Percentiles rank a stretch among this genome's conserved stretches.
These are phyloP conservation scores for Moesziomyces sp. DNA, from an alignment of 1,284 basidiomycete genomes.

Conservation along the genomic window DNA sequence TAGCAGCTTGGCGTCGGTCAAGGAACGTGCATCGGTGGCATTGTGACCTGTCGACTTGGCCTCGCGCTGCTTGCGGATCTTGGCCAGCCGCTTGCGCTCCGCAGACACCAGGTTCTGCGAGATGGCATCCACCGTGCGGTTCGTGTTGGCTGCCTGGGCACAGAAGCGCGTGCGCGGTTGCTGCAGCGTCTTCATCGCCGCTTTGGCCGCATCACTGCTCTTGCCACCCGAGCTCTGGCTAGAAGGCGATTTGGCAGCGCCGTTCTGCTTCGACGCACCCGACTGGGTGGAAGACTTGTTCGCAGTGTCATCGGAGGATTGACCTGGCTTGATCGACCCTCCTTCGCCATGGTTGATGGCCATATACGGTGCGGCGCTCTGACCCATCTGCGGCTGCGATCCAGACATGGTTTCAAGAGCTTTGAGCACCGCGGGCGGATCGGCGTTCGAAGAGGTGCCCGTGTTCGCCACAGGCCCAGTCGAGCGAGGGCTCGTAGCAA, in stretches of 20 bases:
- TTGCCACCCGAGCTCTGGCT: background rate
- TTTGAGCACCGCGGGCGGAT: constrained; percentile 21
- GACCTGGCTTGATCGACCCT: constrained; percentile 9
- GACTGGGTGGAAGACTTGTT: background rate
- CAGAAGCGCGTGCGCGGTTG: constrained; percentile 41
- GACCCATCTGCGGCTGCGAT: constrained; percentile 6
- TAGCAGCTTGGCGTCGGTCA: constrained; percentile 33
- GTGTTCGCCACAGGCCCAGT: background rate
- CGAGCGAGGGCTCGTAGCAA: background rate
- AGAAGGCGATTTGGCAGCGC: no score
- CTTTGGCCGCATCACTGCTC: constrained; percentile 15
- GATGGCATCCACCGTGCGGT: constrained; percentile 24
- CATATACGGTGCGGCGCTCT: background rate
- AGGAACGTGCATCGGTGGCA: constrained; percentile 12
- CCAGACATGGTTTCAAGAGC: constrained; percentile 18
- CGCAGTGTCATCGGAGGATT: background rate
- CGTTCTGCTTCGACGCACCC: background rate
- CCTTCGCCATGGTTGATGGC: constrained; percentile 33
- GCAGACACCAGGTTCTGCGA: constrained; percentile 11
- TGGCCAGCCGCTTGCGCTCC: constrained; percentile 25
- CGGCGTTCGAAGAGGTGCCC: background rate
- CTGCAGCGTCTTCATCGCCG: constrained; percentile 10
- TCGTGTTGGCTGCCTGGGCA: constrained; percentile 30
- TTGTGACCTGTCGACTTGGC: constrained; percentile 4
- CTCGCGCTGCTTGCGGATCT: constrained; percentile 22